These are phyloP conservation scores for Talaromyces adpressus DNA, from an alignment of 495 filamentous ascomycete species.

Conservation along the genomic window DNA sequence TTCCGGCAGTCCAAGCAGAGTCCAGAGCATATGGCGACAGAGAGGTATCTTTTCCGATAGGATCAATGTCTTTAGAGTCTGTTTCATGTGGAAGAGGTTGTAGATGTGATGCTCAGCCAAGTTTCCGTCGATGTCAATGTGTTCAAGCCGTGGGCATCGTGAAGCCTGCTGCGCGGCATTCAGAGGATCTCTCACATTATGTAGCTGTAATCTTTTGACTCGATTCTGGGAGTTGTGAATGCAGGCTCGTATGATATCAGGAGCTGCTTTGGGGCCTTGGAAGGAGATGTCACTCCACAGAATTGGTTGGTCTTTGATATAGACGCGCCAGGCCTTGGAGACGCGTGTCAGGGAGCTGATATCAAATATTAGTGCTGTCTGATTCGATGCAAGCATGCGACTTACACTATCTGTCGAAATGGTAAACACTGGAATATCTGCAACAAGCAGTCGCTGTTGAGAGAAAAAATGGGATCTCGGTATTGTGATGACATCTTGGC, in stretches of 20 bases:
- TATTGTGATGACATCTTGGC: conserved; percentile 22
- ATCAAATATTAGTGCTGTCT: not conserved
- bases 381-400: not conserved
- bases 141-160: conserved; percentile 29
- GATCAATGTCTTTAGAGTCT: conserved; percentile 33
- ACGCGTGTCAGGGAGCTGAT: conserved; percentile 43
- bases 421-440: conserved; percentile 38
- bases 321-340: conserved; percentile 41
- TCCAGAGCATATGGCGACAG: conserved; percentile 23
- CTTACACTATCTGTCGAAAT: conserved; percentile 46
- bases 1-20: conserved; percentile 31
- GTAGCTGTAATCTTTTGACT: conserved; percentile 31
- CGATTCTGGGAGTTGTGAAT: conserved; percentile 20
- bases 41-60: conserved; percentile 28
- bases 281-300: conserved; percentile 51
- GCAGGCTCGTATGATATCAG: conserved; percentile 33
- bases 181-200: conserved; percentile 28
- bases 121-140: conserved; percentile 23
- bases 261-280: conserved; percentile 31
- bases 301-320: conserved; percentile 13
- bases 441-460: conserved; percentile 43
- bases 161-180: conserved; percentile 11
- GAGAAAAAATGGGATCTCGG: conserved; percentile 36
- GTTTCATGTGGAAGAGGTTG: conserved; percentile 24
- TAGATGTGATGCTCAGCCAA: conserved; percentile 20